Evolutionary conservation across 176 grass and related monocot genomes (phyloP).

Genomic region (Dendrocalamus sinicus): DNA sequence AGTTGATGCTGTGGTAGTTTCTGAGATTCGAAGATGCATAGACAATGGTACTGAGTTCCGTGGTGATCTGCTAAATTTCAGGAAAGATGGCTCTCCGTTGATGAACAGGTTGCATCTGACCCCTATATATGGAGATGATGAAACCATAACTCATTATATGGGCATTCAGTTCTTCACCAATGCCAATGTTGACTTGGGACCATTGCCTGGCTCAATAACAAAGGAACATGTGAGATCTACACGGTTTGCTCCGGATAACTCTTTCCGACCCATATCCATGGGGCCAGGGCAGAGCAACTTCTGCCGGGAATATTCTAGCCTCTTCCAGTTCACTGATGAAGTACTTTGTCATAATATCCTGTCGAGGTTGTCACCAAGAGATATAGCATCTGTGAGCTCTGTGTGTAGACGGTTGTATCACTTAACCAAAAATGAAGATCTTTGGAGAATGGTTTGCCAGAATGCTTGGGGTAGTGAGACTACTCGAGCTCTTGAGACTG

Average conservation of each 20-base stretch:
- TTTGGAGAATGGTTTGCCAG: slow-evolving; percentile 98
- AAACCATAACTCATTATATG: slow-evolving; percentile 84
- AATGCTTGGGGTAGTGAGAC: slow-evolving; percentile 86
- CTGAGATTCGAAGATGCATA: slow-evolving; percentile 74
- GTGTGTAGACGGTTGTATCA: slow-evolving; percentile 72
- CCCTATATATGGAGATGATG: slow-evolving; percentile 86
- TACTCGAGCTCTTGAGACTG: slow-evolving; percentile 71
- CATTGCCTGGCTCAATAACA: slow-evolving; percentile 42
- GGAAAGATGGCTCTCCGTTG: slow-evolving; percentile 88
- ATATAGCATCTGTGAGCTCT: slow-evolving; percentile 90
- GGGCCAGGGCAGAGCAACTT: slow-evolving; percentile 50
- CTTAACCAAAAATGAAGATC: slow-evolving; percentile 86
- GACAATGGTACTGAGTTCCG: slow-evolving; percentile 74
- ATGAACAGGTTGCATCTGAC: slow-evolving; percentile 69
- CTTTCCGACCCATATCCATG: slow-evolving; percentile 32
- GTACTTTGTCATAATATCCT: slow-evolving; percentile 84
- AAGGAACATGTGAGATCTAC: slow-evolving; percentile 49
- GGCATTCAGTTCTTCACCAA: slow-evolving; percentile 88
- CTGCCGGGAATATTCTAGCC: slow-evolving; percentile 62
- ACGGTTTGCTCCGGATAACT: slow-evolving; percentile 43
- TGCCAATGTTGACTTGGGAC: slow-evolving; percentile 64
- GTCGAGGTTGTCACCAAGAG: slow-evolving; percentile 75
- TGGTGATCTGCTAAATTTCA: slow-evolving; percentile 90
- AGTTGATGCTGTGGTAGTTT: slow-evolving; percentile 78
- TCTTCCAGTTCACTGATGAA: slow-evolving; percentile 82